Evolutionary conservation across 78 protist species (phyloP).

Genomic region (Parvularia atlantis): DNA sequence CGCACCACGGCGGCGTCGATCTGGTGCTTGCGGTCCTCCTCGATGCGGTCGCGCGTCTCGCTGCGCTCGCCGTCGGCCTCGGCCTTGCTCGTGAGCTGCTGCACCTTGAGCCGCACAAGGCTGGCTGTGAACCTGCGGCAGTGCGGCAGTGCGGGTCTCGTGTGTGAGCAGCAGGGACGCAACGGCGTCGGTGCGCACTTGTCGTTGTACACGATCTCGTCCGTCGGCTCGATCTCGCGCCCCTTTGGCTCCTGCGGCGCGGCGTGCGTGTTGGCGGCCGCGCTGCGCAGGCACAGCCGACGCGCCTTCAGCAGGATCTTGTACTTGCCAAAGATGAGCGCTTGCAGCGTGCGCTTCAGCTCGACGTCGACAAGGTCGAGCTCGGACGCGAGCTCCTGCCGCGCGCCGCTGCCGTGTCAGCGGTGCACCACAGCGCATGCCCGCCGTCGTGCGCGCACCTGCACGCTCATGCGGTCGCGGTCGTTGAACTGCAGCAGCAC

Average conservation of each 20-base stretch:
- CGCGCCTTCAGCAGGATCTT: conserved; percentile 3
- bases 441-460: neutral
- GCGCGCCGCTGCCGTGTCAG: neutral
- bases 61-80: conserved; percentile 53
- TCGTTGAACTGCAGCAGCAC: conserved; percentile 29
- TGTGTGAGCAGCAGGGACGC: neutral
- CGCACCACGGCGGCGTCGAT: conserved; percentile 78
- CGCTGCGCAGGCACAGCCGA: too few relatives aligned
- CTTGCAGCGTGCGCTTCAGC: conserved; percentile 27
- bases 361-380: conserved; percentile 6
- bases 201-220: too few relatives aligned
- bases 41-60: conserved; percentile 47
- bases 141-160: neutral
- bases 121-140: neutral
- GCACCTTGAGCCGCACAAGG: neutral
- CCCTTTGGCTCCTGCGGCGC: neutral
- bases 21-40: conserved; percentile 54
- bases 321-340: conserved; percentile 13
- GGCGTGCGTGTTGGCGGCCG: neutral
- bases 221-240: neutral
- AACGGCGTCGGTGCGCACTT: neutral
- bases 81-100: too few relatives aligned
- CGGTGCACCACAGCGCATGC: neutral
- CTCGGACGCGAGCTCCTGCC: conserved; percentile 9
- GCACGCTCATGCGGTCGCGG: neutral